Conservation (phyloP, 169 alveolate species). For the Plasmodium gonderi region DNA sequence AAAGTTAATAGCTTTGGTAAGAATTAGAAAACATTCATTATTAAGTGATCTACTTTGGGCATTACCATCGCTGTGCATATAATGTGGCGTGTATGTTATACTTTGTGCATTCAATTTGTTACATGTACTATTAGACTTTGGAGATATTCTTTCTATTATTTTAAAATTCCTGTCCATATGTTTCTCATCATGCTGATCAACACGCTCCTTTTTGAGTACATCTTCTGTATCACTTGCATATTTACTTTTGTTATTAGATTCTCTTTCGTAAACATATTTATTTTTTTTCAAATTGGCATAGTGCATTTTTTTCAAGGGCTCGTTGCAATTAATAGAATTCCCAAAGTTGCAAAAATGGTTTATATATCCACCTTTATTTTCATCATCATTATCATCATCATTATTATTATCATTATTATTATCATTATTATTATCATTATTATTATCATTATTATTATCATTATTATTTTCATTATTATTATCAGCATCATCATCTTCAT, state of each 20-base stretch:
- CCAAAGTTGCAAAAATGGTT: neutral
- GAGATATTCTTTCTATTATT: neutral
- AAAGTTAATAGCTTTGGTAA: slow-evolving; percentile 35
- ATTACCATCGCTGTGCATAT: neutral
- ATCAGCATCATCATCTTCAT: neutral
- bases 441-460: neutral
- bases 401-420: neutral
- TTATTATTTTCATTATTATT: too few species aligned
- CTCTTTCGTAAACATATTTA: neutral
- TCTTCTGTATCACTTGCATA: neutral
- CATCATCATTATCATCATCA: neutral
- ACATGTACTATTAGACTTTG: neutral
- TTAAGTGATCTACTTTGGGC: neutral
- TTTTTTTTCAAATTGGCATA: neutral
- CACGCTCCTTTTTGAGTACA: neutral
- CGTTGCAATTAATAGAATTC: slow-evolving; percentile 9
- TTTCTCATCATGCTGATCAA: neutral
- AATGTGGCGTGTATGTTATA: neutral
- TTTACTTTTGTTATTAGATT: neutral
- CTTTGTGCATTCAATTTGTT: neutral
- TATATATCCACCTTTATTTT: neutral
- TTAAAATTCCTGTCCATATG: neutral
- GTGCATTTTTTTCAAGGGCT: neutral
- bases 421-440: neutral
- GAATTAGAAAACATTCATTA: slow-evolving; percentile 10